These are phyloP conservation scores for Backusella macrospora DNA, from an alignment of 192 early-diverging fungal genomes.

Conservation along the genomic window DNA sequence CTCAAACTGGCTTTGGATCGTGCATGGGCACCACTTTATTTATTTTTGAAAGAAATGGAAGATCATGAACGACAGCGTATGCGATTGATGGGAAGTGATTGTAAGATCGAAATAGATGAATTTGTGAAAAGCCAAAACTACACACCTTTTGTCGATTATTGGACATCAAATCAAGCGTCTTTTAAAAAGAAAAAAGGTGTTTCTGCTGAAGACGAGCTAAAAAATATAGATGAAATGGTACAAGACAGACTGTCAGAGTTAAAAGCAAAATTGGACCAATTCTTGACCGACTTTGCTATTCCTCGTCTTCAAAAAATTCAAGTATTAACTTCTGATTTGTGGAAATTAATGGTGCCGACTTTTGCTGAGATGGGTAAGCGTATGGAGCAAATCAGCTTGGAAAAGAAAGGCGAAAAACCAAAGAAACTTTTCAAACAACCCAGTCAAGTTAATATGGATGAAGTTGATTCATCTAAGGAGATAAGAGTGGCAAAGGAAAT, in stretches of 20 bases:
- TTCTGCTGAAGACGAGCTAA: slow-evolving; percentile 6
- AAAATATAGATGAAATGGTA: slow-evolving; percentile 6
- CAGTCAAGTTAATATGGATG: slow-evolving; percentile 8
- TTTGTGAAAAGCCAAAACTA: slow-evolving; percentile 32
- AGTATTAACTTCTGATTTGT: background rate
- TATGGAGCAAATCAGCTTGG: background rate
- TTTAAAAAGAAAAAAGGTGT: slow-evolving; percentile 20
- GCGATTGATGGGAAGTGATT: slow-evolving; percentile 34
- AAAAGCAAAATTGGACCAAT: background rate
- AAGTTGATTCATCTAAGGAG: slow-evolving; percentile 28
- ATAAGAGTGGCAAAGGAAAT: slow-evolving; percentile 4
- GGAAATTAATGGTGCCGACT: slow-evolving; percentile 1
- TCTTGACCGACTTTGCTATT: background rate
- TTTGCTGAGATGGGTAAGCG: background rate
- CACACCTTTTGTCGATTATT: slow-evolving; percentile 55
- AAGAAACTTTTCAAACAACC: slow-evolving; percentile 1
- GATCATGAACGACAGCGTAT: slow-evolving; percentile 24
- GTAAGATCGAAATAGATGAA: slow-evolving; percentile 20
- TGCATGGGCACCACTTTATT: slow-evolving; percentile 64
- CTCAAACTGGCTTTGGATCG: slow-evolving; percentile 62
- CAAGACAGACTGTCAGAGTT: background rate
- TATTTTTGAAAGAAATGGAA: slow-evolving; percentile 29
- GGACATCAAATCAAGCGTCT: slow-evolving; percentile 26
- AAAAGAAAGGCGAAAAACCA: background rate
- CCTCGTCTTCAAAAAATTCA: background rate